Conservation (phyloP, 495 filamentous ascomycete genomes). For the Neurospora africana region DNA sequence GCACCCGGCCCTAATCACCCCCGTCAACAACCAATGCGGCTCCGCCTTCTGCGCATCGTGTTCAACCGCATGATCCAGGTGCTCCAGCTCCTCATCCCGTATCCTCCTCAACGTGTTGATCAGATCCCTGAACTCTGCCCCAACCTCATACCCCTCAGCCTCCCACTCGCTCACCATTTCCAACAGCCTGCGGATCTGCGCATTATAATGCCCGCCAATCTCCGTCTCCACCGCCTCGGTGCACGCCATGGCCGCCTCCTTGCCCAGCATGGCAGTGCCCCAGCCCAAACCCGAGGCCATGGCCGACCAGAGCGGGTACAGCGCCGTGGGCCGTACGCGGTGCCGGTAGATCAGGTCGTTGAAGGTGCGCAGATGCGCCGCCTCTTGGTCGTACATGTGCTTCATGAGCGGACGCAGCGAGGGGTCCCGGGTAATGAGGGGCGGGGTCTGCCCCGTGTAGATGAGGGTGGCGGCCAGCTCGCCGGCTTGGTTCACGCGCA, state of each 20-base stretch:
- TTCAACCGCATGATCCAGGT: conserved; percentile 88
- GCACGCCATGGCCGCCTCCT: conserved; percentile 96
- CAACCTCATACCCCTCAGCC: conserved; percentile 59
- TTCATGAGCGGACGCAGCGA: conserved; percentile 83
- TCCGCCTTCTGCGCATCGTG: conserved; percentile 81
- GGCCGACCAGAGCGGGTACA: conserved; percentile 86
- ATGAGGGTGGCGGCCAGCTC: conserved; percentile 82
- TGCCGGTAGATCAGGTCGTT: conserved; percentile 75
- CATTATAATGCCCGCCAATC: conserved; percentile 93
- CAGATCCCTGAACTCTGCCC: conserved; percentile 66
- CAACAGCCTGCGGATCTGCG: conserved; percentile 70
- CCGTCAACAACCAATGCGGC: conserved; percentile 83
- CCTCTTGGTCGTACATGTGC: conserved; percentile 98
- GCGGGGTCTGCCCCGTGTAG: conserved; percentile 70
- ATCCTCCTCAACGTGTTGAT: conserved; percentile 67
- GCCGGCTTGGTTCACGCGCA: conserved; percentile 85
- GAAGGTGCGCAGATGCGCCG: conserved; percentile 74
- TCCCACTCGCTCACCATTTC: conserved; percentile 64
- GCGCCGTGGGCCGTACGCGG: conserved; percentile 82
- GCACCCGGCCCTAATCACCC: conserved; percentile 78
- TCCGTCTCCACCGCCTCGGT: conserved; percentile 98
- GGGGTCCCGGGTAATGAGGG: conserved; percentile 64
- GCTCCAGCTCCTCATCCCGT: conserved; percentile 92
- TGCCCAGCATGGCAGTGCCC: conserved; percentile 78
- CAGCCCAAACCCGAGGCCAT: conserved; percentile 80